Base-by-base conservation (phyloP, 345 rosid species). In the Moringa oleifera region DNA sequence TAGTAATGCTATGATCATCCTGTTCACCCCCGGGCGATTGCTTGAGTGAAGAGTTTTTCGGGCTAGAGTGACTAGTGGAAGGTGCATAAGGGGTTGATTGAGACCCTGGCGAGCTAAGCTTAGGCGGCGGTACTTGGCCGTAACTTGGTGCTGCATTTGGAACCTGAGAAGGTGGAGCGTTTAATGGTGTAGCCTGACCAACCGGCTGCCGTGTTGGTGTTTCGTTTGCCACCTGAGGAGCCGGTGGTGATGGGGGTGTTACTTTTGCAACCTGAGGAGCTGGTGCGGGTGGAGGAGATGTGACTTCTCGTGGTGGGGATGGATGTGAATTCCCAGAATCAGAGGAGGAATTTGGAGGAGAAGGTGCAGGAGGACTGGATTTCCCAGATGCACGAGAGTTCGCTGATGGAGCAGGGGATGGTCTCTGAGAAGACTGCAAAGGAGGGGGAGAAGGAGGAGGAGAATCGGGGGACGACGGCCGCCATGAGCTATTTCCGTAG, bases 401-500 rank as follows among this genome's bases (percentile, higher is more conserved):
- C n/a, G n/a, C n/a, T n/a, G n/a, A 20, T 12, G 18, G 17, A 51
- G 12, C 37, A 51, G 52, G 45, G 36, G 57, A 33, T 33, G 31
- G 18, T 33, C 3, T 28, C 20, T 33, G 6, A 33, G 37, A 33
- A 33, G 51, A 0, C 37, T 4, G 37, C 37, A 33, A 54, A 12
- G 79, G 28, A 61, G 77, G 23, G 45, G 58, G 56, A 9, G 73
- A 68, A 2, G 65, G 66, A 51, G 77, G 71, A 66, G 67, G 71
- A 16, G 71, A 22, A 13, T 33, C 65, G 13, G 59, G 50, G 71
- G 81, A 56, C 10, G 90, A 70, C 0, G 81, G 74, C 2, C 69
- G 62, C 24, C n/a, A n/a, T n/a, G n/a, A n/a, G n/a, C n/a, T n/a
- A n/a, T n/a, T n/a, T n/a, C n/a, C n/a, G n/a, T n/a, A n/a, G n/a